Evolutionary conservation across 2,329 filamentous ascomycete species (phyloP).

Genomic region (Eutypella sp.): DNA sequence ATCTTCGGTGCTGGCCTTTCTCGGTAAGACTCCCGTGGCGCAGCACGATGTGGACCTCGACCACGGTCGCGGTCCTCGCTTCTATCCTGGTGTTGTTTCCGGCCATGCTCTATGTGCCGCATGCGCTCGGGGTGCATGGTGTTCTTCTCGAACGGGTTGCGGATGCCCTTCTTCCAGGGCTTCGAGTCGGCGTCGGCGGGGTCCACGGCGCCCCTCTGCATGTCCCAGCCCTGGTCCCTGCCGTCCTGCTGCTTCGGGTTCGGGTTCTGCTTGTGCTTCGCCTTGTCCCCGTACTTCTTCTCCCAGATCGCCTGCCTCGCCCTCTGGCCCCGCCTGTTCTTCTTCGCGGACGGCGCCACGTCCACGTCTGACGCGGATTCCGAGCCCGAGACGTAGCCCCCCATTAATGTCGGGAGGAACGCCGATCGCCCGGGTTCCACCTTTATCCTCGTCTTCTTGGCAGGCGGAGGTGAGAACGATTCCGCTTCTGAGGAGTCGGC

Average conservation of each 20-base stretch:
- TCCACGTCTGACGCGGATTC: constrained; percentile 67
- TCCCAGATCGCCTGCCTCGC: constrained; percentile 76
- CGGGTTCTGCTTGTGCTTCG: constrained; percentile 52
- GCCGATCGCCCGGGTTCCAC: constrained; percentile 40
- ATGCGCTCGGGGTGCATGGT: constrained; percentile 26
- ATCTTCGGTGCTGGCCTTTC: constrained; percentile 18
- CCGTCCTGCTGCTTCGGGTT: constrained; percentile 31
- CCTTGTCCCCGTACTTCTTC: constrained; percentile 69
- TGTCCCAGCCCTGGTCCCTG: constrained; percentile 53
- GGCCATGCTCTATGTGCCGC: constrained; percentile 28
- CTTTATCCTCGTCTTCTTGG: constrained; percentile 19
- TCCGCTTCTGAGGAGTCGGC: constrained; percentile 21
- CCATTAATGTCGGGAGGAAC: constrained; percentile 73
- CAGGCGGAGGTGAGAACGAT: constrained; percentile 15
- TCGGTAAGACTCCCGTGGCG: constrained; percentile 7
- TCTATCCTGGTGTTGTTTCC: constrained; percentile 2
- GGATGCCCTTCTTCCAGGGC: constrained; percentile 50
- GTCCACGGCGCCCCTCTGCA: constrained; percentile 48
- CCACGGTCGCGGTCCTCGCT: too few relatives aligned
- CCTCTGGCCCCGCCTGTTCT: constrained; percentile 72
- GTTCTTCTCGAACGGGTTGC: constrained; percentile 23
- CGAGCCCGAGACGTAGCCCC: constrained; percentile 73
- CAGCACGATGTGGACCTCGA: too few relatives aligned
- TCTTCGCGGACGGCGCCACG: constrained; percentile 50
- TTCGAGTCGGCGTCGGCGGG: constrained; percentile 15